A percentile compares a stretch with the other conserved stretches of the same genome.
Conservation (phyloP, 179 eudicot species). For the Vitellaria paradoxa region DNA sequence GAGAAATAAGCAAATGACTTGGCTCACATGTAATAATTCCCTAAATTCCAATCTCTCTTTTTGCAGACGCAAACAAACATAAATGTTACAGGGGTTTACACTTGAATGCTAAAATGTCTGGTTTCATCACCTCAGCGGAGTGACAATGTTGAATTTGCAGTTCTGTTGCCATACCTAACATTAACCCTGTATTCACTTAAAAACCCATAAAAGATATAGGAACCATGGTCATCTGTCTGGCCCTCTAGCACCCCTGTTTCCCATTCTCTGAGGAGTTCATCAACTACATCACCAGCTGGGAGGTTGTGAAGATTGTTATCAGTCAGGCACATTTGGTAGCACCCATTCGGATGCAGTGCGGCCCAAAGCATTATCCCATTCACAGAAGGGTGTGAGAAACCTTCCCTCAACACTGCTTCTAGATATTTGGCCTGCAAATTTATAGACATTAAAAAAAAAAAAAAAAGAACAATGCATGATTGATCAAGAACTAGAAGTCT, state of each 20-base stretch:
- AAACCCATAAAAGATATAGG: conserved; percentile 63
- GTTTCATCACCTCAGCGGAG: conserved; percentile 63
- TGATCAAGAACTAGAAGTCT: too few species aligned
- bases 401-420: conserved; percentile 81
- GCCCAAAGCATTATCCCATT: conserved; percentile 88
- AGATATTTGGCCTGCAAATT: conserved; percentile 54
- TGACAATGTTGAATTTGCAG: conserved; percentile 46
- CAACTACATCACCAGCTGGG: conserved; percentile 75
- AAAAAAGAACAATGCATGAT: too few species aligned
- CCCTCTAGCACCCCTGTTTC: conserved; percentile 46
- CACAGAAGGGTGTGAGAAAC: conserved; percentile 70
- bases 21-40: too few species aligned
- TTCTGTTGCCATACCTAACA: conserved; percentile 40
- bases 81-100: conserved; percentile 23
- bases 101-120: conserved; percentile 56
- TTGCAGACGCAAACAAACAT: background rate
- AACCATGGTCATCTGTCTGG: conserved; percentile 56
- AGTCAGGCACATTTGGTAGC: conserved; percentile 93
- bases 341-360: conserved; percentile 59
- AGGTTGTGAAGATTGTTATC: conserved; percentile 58
- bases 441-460: too few species aligned
- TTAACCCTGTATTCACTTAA: conserved; percentile 62
- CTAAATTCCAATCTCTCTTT: too few species aligned
- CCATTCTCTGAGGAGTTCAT: conserved; percentile 71
- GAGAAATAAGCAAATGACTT: too few species aligned